Conservation (phyloP, 768 basidiomycete genomes). For the Lactarius pseudohatsudake region DNA sequence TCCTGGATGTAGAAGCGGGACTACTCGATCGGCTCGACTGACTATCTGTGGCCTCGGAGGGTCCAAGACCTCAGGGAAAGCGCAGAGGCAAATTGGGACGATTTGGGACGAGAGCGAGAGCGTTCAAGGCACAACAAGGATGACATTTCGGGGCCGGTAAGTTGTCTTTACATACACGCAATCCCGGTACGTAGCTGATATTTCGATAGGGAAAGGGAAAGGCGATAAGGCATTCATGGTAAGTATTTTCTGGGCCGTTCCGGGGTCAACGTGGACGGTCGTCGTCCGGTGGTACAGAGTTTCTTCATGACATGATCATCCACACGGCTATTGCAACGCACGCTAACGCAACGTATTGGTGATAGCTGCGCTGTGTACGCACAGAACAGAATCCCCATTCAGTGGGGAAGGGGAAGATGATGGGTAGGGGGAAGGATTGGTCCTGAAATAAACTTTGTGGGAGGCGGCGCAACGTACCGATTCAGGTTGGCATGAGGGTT, state of each 20-base stretch:
- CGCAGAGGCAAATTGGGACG: neutral
- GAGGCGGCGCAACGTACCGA: slow-evolving; percentile 56
- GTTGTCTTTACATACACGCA: neutral
- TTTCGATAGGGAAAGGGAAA: neutral
- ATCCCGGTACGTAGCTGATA: neutral
- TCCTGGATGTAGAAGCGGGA: neutral
- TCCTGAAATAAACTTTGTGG: neutral
- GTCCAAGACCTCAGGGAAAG: neutral
- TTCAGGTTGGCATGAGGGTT: slow-evolving; percentile 91
- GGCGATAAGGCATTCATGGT: neutral
- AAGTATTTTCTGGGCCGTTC: neutral
- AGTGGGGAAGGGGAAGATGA: slow-evolving; percentile 1
- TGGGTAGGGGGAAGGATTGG: neutral
- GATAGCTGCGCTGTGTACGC: slow-evolving; percentile 75
- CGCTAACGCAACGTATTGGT: slow-evolving; percentile 88
- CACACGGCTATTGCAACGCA: slow-evolving; percentile 91
- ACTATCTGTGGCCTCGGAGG: neutral
- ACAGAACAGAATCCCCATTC: neutral
- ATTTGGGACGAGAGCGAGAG: neutral
- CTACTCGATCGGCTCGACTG: neutral
- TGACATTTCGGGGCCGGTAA: neutral
- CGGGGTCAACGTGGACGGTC: too few species aligned
- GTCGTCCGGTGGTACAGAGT: neutral
- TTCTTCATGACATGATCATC: slow-evolving; percentile 48
- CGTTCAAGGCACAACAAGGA: neutral